Percentiles rank a stretch among this genome's conserved stretches.
These are phyloP conservation scores for Psidium guajava DNA, from an alignment of 345 rosid species.

Conservation along the genomic window DNA sequence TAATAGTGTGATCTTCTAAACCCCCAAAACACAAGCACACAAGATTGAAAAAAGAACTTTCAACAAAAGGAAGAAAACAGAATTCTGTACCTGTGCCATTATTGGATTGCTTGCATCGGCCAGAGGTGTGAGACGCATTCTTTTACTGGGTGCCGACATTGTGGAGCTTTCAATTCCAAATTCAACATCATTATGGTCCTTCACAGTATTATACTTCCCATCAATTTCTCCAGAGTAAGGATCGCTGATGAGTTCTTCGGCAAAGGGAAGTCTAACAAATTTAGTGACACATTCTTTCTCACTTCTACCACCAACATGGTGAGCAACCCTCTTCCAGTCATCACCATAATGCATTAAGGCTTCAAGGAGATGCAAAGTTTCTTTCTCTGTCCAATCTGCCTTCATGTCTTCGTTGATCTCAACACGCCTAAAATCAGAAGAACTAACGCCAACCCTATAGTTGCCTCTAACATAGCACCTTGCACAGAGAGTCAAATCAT, in stretches of 20 bases:
- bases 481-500: constrained; percentile 81
- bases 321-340: constrained; percentile 91
- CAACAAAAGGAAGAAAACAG: neutral
- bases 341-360: constrained; percentile 69
- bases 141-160: constrained; percentile 32
- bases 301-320: constrained; percentile 67
- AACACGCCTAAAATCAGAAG: constrained; percentile 74
- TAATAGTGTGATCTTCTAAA: neutral
- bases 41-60: neutral
- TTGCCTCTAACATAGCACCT: constrained; percentile 92
- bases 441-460: constrained; percentile 64
- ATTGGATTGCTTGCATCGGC: constrained; percentile 98
- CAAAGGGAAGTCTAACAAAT: constrained; percentile 81
- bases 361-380: constrained; percentile 67
- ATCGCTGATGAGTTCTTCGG: constrained; percentile 44
- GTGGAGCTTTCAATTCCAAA: constrained; percentile 18
- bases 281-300: constrained; percentile 79
- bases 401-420: constrained; percentile 65
- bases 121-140: constrained; percentile 60
- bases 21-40: neutral
- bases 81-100: constrained; percentile 72
- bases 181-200: constrained; percentile 18
- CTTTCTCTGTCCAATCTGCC: constrained; percentile 77
- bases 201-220: constrained; percentile 17
- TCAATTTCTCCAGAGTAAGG: constrained; percentile 32